A percentile compares a stretch with the other conserved stretches of the same genome.
These are phyloP conservation scores for Diaporthe velutina DNA, from an alignment of 2,329 filamentous ascomycete species.

Conservation along the genomic window DNA sequence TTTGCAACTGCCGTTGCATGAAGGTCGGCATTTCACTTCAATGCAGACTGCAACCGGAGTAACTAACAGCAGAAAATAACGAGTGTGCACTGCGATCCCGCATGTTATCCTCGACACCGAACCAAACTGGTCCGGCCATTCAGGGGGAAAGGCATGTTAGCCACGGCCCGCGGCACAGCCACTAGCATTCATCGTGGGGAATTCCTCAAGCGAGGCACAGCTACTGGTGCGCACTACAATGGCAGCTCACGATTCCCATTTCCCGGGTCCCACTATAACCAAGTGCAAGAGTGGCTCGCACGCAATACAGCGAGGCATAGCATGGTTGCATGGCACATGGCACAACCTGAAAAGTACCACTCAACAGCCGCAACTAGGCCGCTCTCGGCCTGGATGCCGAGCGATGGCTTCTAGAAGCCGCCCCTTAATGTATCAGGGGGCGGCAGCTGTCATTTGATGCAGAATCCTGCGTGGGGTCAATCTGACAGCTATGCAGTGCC, in stretches of 20 bases:
- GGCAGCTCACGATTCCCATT: background rate
- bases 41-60: background rate
- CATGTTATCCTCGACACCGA: background rate
- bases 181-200: background rate
- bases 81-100: background rate
- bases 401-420: constrained; percentile 18
- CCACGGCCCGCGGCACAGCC: background rate
- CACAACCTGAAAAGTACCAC: constrained; percentile 4
- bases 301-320: background rate
- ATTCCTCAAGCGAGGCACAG: background rate
- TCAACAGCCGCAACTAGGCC: constrained; percentile 21
- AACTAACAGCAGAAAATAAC: background rate
- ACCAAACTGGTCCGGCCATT: background rate
- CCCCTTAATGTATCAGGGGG: constrained; percentile 29
- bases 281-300: background rate
- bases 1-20: background rate
- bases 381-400: constrained; percentile 23
- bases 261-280: background rate
- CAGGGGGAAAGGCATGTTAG: background rate
- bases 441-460: constrained; percentile 4
- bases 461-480: constrained; percentile 13
- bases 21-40: background rate
- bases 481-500: constrained; percentile 12
- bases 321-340: background rate
- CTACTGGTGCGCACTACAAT: constrained; percentile 1